Percentiles rank a stretch among this genome's conserved stretches.
These are phyloP conservation scores for Sarocladium oryzae DNA, from an alignment of 2,329 filamentous ascomycete species.

Conservation along the genomic window DNA sequence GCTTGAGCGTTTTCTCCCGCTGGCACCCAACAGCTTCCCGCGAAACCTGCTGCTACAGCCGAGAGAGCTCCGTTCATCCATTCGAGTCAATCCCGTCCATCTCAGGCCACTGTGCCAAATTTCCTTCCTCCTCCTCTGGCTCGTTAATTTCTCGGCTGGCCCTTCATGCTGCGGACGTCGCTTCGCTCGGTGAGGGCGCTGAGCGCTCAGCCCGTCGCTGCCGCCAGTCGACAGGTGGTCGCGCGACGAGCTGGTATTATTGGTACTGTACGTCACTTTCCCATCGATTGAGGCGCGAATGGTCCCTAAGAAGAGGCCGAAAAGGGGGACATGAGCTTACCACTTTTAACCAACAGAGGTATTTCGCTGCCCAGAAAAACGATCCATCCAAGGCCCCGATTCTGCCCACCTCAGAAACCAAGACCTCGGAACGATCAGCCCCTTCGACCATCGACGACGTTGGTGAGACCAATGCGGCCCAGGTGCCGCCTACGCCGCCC, in stretches of 20 bases:
- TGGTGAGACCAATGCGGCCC: slow-evolving; percentile 29
- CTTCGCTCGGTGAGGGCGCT: slow-evolving; percentile 57
- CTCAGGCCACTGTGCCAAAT: slow-evolving; percentile 4
- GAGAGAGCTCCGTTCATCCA: slow-evolving; percentile 9
- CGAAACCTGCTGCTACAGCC: slow-evolving; percentile 8
- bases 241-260: slow-evolving; percentile 26
- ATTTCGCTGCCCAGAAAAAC: slow-evolving; percentile 50
- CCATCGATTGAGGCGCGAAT: slow-evolving; percentile 27
- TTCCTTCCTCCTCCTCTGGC: background rate
- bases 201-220: slow-evolving; percentile 46
- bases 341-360: slow-evolving; percentile 37
- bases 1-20: slow-evolving; percentile 9
- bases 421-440: slow-evolving; percentile 39
- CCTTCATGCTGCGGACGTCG: slow-evolving; percentile 63
- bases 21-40: slow-evolving; percentile 6
- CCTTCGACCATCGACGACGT: slow-evolving; percentile 29
- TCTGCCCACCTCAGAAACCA: slow-evolving; percentile 47
- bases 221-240: slow-evolving; percentile 52
- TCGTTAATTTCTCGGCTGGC: slow-evolving; percentile 19
- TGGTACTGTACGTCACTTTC: slow-evolving; percentile 27
- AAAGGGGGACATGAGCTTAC: slow-evolving; percentile 32
- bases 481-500: slow-evolving; percentile 34
- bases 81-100: background rate
- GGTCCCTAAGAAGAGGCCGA: no score
- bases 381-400: slow-evolving; percentile 37